Conservation (phyloP, 495 filamentous ascomycete species). For the Tuber aestivum region DNA sequence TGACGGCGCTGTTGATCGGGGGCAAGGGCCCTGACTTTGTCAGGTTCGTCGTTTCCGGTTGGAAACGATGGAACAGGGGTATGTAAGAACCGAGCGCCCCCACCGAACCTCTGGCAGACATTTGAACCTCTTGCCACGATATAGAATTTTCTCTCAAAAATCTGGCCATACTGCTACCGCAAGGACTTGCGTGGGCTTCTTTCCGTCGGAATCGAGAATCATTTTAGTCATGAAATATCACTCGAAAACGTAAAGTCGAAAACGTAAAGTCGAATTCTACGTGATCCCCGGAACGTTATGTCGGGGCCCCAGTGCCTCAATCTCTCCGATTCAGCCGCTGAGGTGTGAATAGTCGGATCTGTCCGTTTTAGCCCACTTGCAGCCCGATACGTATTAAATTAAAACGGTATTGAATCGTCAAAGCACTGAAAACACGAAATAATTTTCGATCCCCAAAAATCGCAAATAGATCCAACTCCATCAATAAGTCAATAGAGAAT, state of each 20-base stretch:
- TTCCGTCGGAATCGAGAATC: background rate
- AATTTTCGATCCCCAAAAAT: background rate
- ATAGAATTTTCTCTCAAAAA: background rate
- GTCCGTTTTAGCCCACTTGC: background rate
- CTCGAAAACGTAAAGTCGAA: background rate
- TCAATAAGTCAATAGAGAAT: background rate
- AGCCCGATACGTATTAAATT: background rate
- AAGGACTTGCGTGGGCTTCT: fast-evolving
- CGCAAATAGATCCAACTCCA: background rate
- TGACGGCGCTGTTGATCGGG: background rate
- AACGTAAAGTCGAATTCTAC: background rate
- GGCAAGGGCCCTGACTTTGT: no score
- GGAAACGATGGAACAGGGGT: background rate
- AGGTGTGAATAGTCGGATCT: background rate
- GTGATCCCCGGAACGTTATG: background rate
- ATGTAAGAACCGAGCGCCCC: background rate
- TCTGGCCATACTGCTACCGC: background rate
- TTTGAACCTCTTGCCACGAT: background rate
- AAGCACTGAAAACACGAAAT: background rate
- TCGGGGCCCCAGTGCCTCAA: background rate
- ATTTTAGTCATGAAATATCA: background rate
- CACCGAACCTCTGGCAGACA: background rate
- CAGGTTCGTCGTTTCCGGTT: no score
- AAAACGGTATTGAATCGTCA: background rate
- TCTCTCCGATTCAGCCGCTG: background rate